Percentiles rank a stretch among this genome's conserved stretches.
These are phyloP conservation scores for Pythium vanterpoolii DNA, from an alignment of 352 stramenopile genomes.

Conservation along the genomic window DNA sequence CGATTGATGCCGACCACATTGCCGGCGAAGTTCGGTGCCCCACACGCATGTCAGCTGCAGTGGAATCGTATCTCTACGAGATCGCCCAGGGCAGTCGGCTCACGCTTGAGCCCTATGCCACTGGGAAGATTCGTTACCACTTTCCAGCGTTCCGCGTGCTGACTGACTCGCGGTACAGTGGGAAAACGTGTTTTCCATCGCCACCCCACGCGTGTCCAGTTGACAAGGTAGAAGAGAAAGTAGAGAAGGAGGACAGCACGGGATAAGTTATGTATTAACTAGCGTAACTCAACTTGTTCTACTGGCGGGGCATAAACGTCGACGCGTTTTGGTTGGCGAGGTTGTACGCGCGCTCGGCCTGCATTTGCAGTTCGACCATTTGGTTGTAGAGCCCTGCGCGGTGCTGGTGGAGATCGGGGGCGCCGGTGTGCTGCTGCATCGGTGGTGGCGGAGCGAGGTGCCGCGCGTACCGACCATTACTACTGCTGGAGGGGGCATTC, in stretches of 20 bases:
- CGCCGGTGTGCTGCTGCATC: constrained; percentile 19
- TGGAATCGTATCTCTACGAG: constrained; percentile 3
- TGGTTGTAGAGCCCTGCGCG: constrained; percentile 71
- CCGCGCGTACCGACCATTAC: not conserved
- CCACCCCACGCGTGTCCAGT: constrained; percentile 17
- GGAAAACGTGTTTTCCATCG: constrained; percentile 21
- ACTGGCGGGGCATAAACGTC: constrained; percentile 40
- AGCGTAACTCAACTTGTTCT: not conserved
- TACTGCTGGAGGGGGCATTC: no score
- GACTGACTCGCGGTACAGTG: constrained; percentile 14
- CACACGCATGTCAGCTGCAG: not conserved
- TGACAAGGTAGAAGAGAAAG: no score
- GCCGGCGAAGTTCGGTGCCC: constrained; percentile 22
- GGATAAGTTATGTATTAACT: constrained; percentile 13
- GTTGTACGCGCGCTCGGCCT: constrained; percentile 64
- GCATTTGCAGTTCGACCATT: constrained; percentile 72
- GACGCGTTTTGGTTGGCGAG: constrained; percentile 65
- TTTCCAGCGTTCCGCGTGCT: constrained; percentile 30
- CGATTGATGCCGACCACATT: not conserved
- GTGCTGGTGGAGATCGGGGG: constrained; percentile 29
- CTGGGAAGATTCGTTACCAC: constrained; percentile 30
- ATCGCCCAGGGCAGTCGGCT: not conserved
- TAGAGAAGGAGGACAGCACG: not conserved
- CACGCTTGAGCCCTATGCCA: constrained; percentile 5
- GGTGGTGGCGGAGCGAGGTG: constrained; percentile 31